Evolutionary conservation across 2,329 filamentous ascomycete species (phyloP).

Genomic region (Ascochyta pisi): DNA sequence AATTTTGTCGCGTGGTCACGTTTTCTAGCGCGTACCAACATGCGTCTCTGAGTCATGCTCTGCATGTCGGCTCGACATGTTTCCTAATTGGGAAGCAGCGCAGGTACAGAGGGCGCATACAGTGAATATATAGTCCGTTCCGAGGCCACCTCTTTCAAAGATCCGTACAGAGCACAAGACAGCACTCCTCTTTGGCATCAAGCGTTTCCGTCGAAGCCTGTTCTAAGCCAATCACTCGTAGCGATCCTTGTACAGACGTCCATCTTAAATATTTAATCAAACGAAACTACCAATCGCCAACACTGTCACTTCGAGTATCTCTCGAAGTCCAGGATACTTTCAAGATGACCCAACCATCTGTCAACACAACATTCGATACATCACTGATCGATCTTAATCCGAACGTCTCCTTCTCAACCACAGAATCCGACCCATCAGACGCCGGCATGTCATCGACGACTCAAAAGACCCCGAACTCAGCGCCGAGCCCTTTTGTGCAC

Average conservation of each 20-base stretch:
- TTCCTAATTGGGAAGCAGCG: slow-evolving; percentile 29
- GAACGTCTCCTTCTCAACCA: slow-evolving; percentile 45
- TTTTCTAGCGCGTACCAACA: slow-evolving; percentile 18
- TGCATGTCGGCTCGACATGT: slow-evolving; percentile 36
- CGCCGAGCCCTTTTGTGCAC: slow-evolving; percentile 8
- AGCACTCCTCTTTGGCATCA: slow-evolving; percentile 15
- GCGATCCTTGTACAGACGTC: neutral
- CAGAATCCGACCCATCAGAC: slow-evolving; percentile 41
- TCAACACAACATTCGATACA: slow-evolving; percentile 50
- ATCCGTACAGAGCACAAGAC: neutral
- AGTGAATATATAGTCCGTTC: slow-evolving; percentile 28
- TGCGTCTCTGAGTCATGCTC: slow-evolving; percentile 42
- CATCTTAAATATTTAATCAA: neutral
- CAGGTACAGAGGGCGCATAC: slow-evolving; percentile 23
- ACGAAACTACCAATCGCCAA: neutral
- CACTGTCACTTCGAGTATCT: neutral
- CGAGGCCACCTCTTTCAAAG: slow-evolving; percentile 22
- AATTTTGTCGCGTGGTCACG: slow-evolving; percentile 12
- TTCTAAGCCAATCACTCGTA: neutral
- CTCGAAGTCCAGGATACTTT: neutral
- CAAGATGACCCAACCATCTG: slow-evolving; percentile 47
- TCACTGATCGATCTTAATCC: slow-evolving; percentile 46
- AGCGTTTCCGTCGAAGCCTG: slow-evolving; percentile 2
- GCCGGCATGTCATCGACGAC: slow-evolving; percentile 12
- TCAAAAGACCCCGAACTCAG: slow-evolving; percentile 11